Evolutionary conservation across 768 basidiomycete genomes (phyloP).

Genomic region (Leccinellum rugosiceps): DNA sequence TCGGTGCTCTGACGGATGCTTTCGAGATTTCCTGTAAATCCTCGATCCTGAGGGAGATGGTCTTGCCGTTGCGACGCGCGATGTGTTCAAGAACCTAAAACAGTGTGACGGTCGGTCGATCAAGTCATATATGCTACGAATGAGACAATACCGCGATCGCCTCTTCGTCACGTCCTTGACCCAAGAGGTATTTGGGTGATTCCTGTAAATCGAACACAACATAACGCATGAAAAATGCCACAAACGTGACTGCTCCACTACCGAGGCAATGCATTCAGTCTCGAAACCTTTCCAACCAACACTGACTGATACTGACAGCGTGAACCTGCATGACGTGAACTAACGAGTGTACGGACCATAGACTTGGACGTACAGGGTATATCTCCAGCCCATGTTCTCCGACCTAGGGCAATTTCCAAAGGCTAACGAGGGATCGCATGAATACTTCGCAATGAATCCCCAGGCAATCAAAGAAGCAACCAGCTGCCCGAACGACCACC

Average conservation of each 20-base stretch:
- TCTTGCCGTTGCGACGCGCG: slow-evolving; percentile 45
- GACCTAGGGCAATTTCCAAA: slow-evolving; percentile 43
- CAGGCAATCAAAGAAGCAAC: slow-evolving; percentile 51
- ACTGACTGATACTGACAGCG: slow-evolving; percentile 33
- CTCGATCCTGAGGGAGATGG: slow-evolving; percentile 44
- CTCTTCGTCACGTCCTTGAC: slow-evolving; percentile 54
- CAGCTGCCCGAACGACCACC: slow-evolving; percentile 53
- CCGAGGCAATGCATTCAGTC: not conserved
- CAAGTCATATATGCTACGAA: not conserved
- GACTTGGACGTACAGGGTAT: slow-evolving; percentile 37
- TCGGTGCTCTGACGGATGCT: slow-evolving; percentile 5
- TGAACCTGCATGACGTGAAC: slow-evolving; percentile 29
- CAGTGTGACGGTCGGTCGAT: not conserved
- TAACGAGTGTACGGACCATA: not conserved
- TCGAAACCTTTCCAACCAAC: not conserved
- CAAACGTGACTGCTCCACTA: slow-evolving; percentile 47
- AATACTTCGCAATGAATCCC: slow-evolving; percentile 55
- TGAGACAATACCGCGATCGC: slow-evolving; percentile 40
- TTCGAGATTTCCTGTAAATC: slow-evolving; percentile 36
- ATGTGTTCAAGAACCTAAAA: slow-evolving; percentile 46
- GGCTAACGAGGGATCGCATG: slow-evolving; percentile 36
- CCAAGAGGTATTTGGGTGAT: slow-evolving; percentile 58
- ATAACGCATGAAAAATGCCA: slow-evolving; percentile 54
- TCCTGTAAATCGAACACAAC: slow-evolving; percentile 58
- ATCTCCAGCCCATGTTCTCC: slow-evolving; percentile 62